Conservation (phyloP, 2,329 filamentous ascomycete species). For the Juglanconis sp. region DNA sequence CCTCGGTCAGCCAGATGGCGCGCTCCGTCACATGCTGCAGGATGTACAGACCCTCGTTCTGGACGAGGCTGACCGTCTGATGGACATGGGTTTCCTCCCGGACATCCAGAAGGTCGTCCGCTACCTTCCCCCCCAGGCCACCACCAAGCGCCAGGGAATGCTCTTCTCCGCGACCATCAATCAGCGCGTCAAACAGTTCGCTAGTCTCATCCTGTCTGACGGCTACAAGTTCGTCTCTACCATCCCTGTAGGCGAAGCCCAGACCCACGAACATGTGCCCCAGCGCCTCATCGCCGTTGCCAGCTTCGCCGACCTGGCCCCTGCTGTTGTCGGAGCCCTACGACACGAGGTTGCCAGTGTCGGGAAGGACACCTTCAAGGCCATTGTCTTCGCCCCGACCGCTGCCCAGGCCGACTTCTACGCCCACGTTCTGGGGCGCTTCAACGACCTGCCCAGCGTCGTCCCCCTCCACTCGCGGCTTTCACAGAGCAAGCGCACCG, state of each 20-base stretch:
- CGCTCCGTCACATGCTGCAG: slow-evolving; percentile 63
- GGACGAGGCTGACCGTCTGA: slow-evolving; percentile 87
- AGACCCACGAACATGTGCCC: slow-evolving; percentile 72
- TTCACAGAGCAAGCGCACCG: slow-evolving; percentile 46
- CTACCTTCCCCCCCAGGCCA: slow-evolving; percentile 60
- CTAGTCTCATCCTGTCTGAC: slow-evolving; percentile 63
- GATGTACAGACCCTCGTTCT: slow-evolving; percentile 75
- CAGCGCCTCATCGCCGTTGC: slow-evolving; percentile 68
- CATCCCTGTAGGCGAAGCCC: slow-evolving; percentile 69
- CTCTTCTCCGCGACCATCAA: slow-evolving; percentile 85
- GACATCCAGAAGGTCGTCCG: slow-evolving; percentile 74
- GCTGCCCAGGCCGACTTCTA: slow-evolving; percentile 52
- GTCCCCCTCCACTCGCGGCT: slow-evolving; percentile 50
- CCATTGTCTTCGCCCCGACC: slow-evolving; percentile 74
- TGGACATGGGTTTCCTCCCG: slow-evolving; percentile 87
- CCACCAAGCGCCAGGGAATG: slow-evolving; percentile 66
- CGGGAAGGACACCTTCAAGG: slow-evolving; percentile 64
- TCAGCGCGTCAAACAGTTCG: slow-evolving; percentile 73
- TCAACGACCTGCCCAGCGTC: slow-evolving; percentile 40
- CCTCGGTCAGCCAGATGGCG: slow-evolving; percentile 68
- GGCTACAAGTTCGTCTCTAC: slow-evolving; percentile 81
- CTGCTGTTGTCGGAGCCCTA: slow-evolving; percentile 56
- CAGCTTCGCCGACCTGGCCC: slow-evolving; percentile 65
- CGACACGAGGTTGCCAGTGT: slow-evolving; percentile 37
- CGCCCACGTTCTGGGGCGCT: slow-evolving; percentile 38